Evolutionary conservation across 208 protist genomes (phyloP).

Genomic region (Spongospora subterranea): DNA sequence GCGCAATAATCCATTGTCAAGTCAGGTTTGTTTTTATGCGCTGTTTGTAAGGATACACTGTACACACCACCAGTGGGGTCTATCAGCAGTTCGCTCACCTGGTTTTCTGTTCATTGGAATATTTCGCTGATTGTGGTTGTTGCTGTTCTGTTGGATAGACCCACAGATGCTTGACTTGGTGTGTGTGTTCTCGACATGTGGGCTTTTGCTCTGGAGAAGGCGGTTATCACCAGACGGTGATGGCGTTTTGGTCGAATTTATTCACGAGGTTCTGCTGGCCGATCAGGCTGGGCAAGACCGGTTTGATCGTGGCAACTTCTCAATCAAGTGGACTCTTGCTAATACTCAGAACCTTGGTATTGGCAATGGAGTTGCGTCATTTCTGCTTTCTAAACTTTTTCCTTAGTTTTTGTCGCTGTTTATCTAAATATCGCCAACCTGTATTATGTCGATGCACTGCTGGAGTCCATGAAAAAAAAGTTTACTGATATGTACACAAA

Average conservation of each 20-base stretch:
- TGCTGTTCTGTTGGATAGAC: too few species aligned
- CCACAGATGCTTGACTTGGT: conserved; percentile 30
- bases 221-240: neutral
- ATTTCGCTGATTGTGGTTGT: too few species aligned
- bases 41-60: too few species aligned
- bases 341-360: neutral
- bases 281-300: neutral
- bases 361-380: neutral
- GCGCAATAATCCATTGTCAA: too few species aligned
- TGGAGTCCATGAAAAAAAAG: neutral
- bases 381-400: neutral
- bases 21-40: too few species aligned
- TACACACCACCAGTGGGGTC: too few species aligned
- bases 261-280: conserved; percentile 5
- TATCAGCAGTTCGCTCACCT: too few species aligned
- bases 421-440: conserved; percentile 17
- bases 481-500: neutral
- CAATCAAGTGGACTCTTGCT: neutral
- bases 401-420: conserved; percentile 16
- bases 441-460: conserved; percentile 15
- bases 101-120: too few species aligned
- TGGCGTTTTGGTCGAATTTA: neutral
- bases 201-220: neutral
- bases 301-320: neutral
- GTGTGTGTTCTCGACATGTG: conserved; percentile 3